Evolutionary conservation across 164 flowering plant species (phyloP).

Genomic region (Macadamia integrifolia): DNA sequence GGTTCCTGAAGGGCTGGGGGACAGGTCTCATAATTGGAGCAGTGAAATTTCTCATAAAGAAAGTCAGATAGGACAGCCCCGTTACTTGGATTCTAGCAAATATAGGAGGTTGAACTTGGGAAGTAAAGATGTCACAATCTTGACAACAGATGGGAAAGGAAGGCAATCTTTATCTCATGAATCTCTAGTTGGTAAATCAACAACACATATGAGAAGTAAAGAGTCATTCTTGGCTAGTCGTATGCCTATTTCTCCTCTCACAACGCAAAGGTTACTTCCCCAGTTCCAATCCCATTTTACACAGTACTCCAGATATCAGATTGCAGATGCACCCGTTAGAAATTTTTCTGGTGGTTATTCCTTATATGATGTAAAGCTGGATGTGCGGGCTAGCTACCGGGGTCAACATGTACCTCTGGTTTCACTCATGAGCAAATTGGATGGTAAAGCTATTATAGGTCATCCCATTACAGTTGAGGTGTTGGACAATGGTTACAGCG

Average conservation of each 20-base stretch:
- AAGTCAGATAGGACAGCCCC: conserved; percentile 11
- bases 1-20: conserved; percentile 18
- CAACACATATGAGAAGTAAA: neutral
- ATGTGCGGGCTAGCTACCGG: conserved; percentile 49
- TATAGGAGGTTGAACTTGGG: conserved; percentile 1
- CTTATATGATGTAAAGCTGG: conserved; percentile 55
- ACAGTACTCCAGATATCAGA: conserved; percentile 34
- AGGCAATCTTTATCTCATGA: neutral
- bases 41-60: conserved; percentile 18
- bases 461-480: conserved; percentile 68
- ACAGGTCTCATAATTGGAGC: conserved; percentile 27
- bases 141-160: conserved; percentile 1
- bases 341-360: conserved; percentile 16
- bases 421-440: conserved; percentile 79
- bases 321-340: conserved; percentile 25
- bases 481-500: conserved; percentile 48
- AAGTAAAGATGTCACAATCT: conserved; percentile 1
- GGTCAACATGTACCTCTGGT: conserved; percentile 69
- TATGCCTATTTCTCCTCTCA: conserved; percentile 15
- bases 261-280: conserved; percentile 37
- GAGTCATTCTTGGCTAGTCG: conserved; percentile 2
- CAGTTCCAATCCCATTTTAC: conserved; percentile 44
- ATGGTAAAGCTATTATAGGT: conserved; percentile 73
- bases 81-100: conserved; percentile 8
- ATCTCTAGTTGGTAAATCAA: neutral